Conservation (phyloP, 345 rosid species). For the Ceriops zippeliana region DNA sequence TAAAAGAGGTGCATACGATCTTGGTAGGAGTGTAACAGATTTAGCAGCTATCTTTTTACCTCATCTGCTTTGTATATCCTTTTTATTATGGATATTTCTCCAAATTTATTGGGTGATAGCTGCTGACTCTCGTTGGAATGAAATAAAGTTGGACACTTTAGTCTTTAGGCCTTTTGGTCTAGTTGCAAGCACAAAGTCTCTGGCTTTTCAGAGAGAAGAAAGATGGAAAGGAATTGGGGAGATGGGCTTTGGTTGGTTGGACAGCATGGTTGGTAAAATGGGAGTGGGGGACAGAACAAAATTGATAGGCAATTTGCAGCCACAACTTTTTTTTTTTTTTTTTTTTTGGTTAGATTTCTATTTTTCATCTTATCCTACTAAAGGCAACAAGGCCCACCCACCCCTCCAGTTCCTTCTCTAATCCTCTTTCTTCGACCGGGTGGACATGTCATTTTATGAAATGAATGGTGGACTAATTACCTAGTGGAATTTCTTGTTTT, state of each 20-base stretch:
- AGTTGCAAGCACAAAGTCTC: constrained; percentile 5
- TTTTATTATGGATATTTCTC: neutral
- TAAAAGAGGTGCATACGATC: neutral
- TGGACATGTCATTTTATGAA: constrained; percentile 7
- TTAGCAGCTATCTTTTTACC: neutral
- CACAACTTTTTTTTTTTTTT: constrained; percentile 52
- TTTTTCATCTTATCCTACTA: constrained; percentile 19
- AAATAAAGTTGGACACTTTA: neutral
- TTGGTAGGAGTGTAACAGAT: neutral
- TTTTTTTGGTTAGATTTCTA: constrained; percentile 11
- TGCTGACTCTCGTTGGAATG: neutral
- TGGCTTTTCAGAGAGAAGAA: neutral
- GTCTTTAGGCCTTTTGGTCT: neutral
- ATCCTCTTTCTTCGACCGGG: constrained; percentile 38
- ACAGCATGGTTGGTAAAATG: constrained; percentile 27
- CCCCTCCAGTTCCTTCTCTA: constrained; percentile 35
- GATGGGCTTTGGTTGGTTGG: constrained; percentile 9
- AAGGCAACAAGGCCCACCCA: constrained; percentile 33
- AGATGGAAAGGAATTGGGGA: too few species aligned
- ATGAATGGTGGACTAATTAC: too few species aligned
- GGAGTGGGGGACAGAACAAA: constrained; percentile 5
- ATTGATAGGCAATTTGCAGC: constrained; percentile 50
- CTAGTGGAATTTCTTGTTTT: neutral
- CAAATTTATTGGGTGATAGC: neutral
- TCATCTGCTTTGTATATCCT: too few species aligned